Evolutionary conservation across 371 early-diverging fungal species (phyloP).

Genomic region (Apophysomyces trapeziformis): DNA sequence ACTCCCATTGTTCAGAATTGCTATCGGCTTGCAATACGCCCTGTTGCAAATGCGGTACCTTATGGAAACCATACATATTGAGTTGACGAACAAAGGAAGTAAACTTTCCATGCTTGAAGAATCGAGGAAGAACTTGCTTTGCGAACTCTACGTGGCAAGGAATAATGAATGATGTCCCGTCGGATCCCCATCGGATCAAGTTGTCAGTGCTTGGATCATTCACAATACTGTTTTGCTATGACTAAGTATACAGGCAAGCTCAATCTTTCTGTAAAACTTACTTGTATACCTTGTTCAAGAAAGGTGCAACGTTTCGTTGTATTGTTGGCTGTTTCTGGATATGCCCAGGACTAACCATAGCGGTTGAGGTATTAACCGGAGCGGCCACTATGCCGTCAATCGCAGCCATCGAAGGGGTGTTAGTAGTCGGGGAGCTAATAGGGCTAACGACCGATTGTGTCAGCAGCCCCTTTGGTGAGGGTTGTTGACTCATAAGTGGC

Average conservation of each 20-base stretch:
- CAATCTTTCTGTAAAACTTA: slow-evolving; percentile 23
- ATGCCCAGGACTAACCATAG: slow-evolving; percentile 3
- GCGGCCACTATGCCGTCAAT: neutral
- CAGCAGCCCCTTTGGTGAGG: neutral
- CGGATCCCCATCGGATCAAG: slow-evolving; percentile 78
- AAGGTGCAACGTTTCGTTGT: slow-evolving; percentile 74
- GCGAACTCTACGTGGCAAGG: slow-evolving; percentile 79
- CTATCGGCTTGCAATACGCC: slow-evolving; percentile 71
- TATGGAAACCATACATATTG: slow-evolving; percentile 92
- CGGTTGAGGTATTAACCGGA: neutral
- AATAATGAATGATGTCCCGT: slow-evolving; percentile 78
- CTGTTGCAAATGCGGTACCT: slow-evolving; percentile 80
- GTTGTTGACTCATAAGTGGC: neutral
- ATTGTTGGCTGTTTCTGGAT: slow-evolving; percentile 3
- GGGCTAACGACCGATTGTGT: neutral
- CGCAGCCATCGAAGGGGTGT: neutral
- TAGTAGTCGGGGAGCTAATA: neutral
- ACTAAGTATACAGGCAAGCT: neutral
- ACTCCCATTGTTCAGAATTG: slow-evolving; percentile 65
- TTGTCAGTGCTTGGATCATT: slow-evolving; percentile 70
- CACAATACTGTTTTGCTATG: slow-evolving; percentile 61
- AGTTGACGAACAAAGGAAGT: slow-evolving; percentile 94
- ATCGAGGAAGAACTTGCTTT: slow-evolving; percentile 80
- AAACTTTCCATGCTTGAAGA: slow-evolving; percentile 94
- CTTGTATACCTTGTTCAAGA: slow-evolving; percentile 88